These are phyloP conservation scores for Byssochlamys sp. DNA, from an alignment of 2,329 filamentous ascomycete genomes.

Conservation along the genomic window DNA sequence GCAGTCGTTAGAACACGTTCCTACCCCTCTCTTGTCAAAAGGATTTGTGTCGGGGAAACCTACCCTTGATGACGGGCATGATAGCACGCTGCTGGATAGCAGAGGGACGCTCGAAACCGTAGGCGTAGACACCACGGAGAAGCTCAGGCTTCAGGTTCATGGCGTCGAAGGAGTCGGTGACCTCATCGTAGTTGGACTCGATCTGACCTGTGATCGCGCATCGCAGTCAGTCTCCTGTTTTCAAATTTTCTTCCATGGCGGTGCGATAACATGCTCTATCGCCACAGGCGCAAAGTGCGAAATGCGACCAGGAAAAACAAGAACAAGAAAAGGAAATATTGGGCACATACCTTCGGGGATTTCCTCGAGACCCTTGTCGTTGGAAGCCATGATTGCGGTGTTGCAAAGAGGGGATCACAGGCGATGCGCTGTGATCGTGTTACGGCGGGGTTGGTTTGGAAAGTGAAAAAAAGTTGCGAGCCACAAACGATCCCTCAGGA, in stretches of 20 bases:
- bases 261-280: background rate
- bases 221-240: background rate
- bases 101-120: slow-evolving; percentile 99
- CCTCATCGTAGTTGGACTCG: slow-evolving; percentile 99
- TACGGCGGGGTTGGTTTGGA: slow-evolving; percentile 20
- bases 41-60: slow-evolving; percentile 23
- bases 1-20: slow-evolving; percentile 7
- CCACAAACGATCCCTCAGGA: slow-evolving; percentile 25
- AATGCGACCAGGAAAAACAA: slow-evolving; percentile 1
- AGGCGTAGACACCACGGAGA: slow-evolving; percentile 96
- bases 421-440: slow-evolving; percentile 63
- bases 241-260: background rate
- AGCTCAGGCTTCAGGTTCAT: slow-evolving; percentile 97
- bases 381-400: slow-evolving; percentile 86
- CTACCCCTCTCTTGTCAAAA: background rate
- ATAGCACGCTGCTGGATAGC: slow-evolving; percentile 99
- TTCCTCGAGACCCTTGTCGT: slow-evolving; percentile 95
- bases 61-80: slow-evolving; percentile 99
- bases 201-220: slow-evolving; percentile 64
- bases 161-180: slow-evolving; percentile 95
- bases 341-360: slow-evolving; percentile 75
- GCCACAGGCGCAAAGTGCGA: slow-evolving; percentile 1
- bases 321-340: slow-evolving; percentile 3
- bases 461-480: slow-evolving; percentile 14
- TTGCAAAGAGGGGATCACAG: slow-evolving; percentile 52